Percentiles rank a stretch among this genome's conserved stretches.
Evolutionary conservation across 1,284 basidiomycete species (phyloP).

Genomic region (Fomitiporia mediterranea): DNA sequence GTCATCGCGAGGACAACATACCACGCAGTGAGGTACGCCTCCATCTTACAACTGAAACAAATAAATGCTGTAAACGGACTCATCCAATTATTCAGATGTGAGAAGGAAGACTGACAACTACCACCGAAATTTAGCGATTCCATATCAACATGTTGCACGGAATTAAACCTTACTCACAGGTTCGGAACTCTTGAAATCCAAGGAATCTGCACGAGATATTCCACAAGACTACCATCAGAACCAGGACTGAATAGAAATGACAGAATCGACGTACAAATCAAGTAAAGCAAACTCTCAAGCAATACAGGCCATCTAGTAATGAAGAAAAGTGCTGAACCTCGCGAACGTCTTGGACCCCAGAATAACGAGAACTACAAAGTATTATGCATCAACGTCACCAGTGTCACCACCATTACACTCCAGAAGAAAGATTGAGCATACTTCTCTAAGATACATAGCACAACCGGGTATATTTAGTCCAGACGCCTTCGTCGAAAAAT

Average conservation of each 20-base stretch:
- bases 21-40: constrained; percentile 11
- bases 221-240: background rate
- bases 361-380: constrained; percentile 1
- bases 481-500: background rate
- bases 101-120: background rate
- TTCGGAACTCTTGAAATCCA: constrained; percentile 3
- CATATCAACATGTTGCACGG: background rate
- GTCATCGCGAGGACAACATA: background rate
- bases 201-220: background rate
- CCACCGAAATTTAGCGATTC: too few relatives aligned
- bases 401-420: too few relatives aligned
- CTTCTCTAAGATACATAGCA: too few relatives aligned
- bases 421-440: too few relatives aligned
- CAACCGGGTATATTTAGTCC: background rate
- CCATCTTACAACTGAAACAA: constrained; percentile 9
- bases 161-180: background rate
- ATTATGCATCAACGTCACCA: background rate
- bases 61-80: background rate
- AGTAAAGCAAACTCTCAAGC: constrained; percentile 9
- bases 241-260: too few relatives aligned
- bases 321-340: constrained; percentile 15
- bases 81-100: background rate
- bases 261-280: constrained; percentile 11
- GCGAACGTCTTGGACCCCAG: constrained; percentile 6
- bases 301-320: constrained; percentile 11